A percentile compares a stretch with the other conserved stretches of the same genome.
phyloP scores from a whole-genome alignment of 75 land plant genomes.

The Cryptomeria japonica region DNA sequence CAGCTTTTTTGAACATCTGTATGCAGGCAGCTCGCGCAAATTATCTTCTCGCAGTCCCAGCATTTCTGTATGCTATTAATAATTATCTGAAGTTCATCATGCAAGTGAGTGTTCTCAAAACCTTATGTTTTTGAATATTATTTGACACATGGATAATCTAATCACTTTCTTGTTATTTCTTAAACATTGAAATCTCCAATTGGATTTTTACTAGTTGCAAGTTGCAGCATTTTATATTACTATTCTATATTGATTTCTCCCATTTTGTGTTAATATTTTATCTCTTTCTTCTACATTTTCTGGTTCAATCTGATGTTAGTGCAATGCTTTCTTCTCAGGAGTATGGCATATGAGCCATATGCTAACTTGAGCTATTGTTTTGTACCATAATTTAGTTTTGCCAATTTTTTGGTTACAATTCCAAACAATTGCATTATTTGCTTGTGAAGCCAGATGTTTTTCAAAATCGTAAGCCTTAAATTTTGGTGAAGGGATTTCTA shows the following conservation, averaged over 20 bases:
- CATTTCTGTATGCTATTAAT: conserved; percentile 90
- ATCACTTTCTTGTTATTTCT: neutral
- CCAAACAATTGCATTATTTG: neutral
- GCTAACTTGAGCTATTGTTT: neutral
- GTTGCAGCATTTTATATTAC: neutral
- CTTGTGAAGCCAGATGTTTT: neutral
- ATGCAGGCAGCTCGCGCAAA: conserved; percentile 92
- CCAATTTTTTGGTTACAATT: neutral
- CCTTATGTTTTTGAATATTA: neutral
- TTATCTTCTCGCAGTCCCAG: conserved; percentile 95
- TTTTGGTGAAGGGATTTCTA: neutral
- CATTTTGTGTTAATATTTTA: neutral
- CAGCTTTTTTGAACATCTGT: conserved; percentile 1
- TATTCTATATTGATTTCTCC: neutral
- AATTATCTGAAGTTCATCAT: conserved; percentile 95
- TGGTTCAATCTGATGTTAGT: neutral
- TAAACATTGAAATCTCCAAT: neutral
- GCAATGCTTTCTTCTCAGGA: neutral
- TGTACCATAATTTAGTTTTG: neutral
- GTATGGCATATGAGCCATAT: neutral
- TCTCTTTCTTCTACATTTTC: neutral
- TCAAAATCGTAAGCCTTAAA: neutral
- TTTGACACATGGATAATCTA: neutral
- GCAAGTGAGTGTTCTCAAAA: conserved; percentile 62
- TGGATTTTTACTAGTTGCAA: neutral